These are phyloP conservation scores for Phytophthora sp. DNA, from an alignment of 352 stramenopile genomes.

Conservation along the genomic window DNA sequence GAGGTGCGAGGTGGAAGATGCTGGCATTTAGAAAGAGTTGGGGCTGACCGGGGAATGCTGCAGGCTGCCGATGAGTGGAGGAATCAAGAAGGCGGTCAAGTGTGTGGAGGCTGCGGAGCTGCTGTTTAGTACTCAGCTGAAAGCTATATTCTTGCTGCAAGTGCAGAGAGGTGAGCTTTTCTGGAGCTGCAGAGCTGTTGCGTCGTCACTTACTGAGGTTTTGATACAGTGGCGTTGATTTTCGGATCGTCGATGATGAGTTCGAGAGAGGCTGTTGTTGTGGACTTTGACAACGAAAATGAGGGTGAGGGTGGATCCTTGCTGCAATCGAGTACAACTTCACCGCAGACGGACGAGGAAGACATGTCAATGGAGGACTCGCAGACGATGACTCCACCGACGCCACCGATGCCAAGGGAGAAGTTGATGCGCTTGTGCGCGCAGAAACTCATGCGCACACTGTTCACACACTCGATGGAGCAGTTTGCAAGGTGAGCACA, in stretches of 20 bases:
- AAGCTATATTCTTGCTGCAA: slow-evolving; percentile 39
- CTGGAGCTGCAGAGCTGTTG: neutral
- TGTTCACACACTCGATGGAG: slow-evolving; percentile 43
- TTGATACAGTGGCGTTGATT: slow-evolving; percentile 55
- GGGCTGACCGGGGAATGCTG: neutral
- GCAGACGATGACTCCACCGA: neutral
- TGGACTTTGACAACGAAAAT: slow-evolving; percentile 52
- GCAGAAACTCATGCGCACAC: slow-evolving; percentile 66
- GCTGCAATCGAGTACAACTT: neutral
- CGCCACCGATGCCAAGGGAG: slow-evolving; percentile 25
- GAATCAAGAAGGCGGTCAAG: slow-evolving; percentile 56
- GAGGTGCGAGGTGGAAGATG: slow-evolving; percentile 5
- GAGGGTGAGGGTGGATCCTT: neutral
- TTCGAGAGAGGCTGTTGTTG: slow-evolving; percentile 54
- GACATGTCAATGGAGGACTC: slow-evolving; percentile 20
- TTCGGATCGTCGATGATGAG: slow-evolving; percentile 63
- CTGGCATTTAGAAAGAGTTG: neutral
- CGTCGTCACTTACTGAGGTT: slow-evolving; percentile 1
- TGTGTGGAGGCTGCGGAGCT: slow-evolving; percentile 44
- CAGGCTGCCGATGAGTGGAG: slow-evolving; percentile 35
- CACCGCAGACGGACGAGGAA: slow-evolving; percentile 12
- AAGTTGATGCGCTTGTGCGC: slow-evolving; percentile 52
- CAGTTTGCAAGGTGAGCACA: slow-evolving; percentile 43
- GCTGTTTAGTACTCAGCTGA: slow-evolving; percentile 36
- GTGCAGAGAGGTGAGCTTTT: slow-evolving; percentile 37